Conservation (phyloP, 1,284 basidiomycete species). For the Omphalotus olearius region DNA sequence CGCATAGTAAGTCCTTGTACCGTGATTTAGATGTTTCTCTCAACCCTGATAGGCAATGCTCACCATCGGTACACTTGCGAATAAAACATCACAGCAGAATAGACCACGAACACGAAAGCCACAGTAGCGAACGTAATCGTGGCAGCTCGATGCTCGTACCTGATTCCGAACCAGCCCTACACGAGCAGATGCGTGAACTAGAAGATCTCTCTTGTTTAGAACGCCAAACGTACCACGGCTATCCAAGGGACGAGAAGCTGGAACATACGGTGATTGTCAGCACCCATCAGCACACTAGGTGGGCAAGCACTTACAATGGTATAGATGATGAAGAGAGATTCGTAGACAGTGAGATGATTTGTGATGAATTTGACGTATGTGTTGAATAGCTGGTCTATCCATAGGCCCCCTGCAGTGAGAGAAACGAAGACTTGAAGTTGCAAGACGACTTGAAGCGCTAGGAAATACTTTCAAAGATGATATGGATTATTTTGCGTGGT, state of each 20-base stretch:
- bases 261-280: background rate
- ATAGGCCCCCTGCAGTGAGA: conserved; percentile 45
- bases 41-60: conserved; percentile 5
- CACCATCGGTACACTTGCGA: conserved; percentile 49
- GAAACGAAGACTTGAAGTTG: conserved; percentile 54
- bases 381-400: conserved; percentile 49
- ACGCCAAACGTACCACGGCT: conserved; percentile 26
- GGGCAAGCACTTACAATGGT: conserved; percentile 31
- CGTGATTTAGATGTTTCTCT: background rate
- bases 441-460: conserved; percentile 51
- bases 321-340: conserved; percentile 40
- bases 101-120: conserved; percentile 32
- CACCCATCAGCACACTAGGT: background rate
- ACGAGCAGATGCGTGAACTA: background rate
- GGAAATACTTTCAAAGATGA: conserved; percentile 37
- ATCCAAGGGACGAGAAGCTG: conserved; percentile 53
- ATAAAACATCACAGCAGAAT: conserved; percentile 51
- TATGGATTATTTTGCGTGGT: background rate
- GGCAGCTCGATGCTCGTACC: conserved; percentile 36
- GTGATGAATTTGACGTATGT: conserved; percentile 42
- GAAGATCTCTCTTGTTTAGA: background rate
- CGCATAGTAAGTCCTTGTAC: conserved; percentile 41
- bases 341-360: conserved; percentile 35
- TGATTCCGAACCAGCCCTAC: conserved; percentile 53
- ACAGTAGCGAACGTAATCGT: conserved; percentile 42